Evolutionary conservation across 1,284 basidiomycete species (phyloP), one percentile per base, ranked within the genome.

Genomic region (Serendipita sp.): DNA sequence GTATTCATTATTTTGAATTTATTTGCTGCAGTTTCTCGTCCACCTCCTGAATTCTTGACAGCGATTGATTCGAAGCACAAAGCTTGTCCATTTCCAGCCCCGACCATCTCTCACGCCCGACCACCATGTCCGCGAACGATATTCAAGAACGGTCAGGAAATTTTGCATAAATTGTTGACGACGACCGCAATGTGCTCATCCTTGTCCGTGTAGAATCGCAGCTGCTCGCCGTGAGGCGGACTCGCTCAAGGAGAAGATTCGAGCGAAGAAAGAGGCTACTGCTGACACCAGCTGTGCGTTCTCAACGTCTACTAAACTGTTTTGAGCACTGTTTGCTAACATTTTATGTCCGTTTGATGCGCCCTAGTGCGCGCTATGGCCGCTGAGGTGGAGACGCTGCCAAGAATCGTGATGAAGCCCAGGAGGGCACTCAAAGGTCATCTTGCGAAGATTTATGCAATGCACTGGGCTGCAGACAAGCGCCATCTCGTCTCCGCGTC

Each of bases 391-490:
- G 93, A 96, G 67, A 87, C 93, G 12, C 80, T 99, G 60, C 94
- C 95, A 42, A 87, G 95, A 65, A 90, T 99, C 68, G 86, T 95
- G 35, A 93, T 99, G 88, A 91, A 93, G 69, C 90, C 92, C 58
- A 85, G 94, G 65, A 86, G 95, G 67, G 92, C 93, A 65, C 84
- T 99, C 69, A 89, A 94, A 71, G 95, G 95, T 53, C 96, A 98
- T 76, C 82, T 98, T 64, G 94, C 95, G 68, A 99, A 99, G 81
- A 97, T 99, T 72, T 98, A 98, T 74, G 94, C 96, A 60, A 95
- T 99, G 88, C 95, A 98, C 74, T 99, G 96, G 96, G 88, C 95
- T 17, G 86, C 87, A 64, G 96, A 99, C 78, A 85, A 92, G 71
- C 82, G 93, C 70, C 96, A 99, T 78, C 83, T 99, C 66, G 95